phyloP scores from a whole-genome alignment of 2,329 filamentous ascomycete genomes.

The Dissoconium aciculare region DNA sequence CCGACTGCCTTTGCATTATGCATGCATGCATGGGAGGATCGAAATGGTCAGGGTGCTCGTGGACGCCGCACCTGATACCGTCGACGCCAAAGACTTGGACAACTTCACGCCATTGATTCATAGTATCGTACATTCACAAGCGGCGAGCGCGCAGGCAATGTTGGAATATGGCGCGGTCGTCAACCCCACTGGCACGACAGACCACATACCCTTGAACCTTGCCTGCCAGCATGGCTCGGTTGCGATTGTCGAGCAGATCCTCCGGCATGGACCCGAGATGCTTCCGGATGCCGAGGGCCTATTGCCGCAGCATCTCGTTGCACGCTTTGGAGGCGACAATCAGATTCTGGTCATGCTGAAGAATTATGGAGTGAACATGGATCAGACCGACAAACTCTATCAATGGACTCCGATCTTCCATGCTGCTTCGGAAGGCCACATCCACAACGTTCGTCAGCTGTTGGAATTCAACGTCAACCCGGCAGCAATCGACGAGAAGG shows the following conservation, averaged over 20 bases:
- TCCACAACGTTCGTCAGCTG: conserved; percentile 69
- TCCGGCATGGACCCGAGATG: conserved; percentile 66
- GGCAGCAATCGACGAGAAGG: conserved; percentile 78
- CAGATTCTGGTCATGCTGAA: conserved; percentile 66
- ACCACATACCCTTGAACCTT: conserved; percentile 86
- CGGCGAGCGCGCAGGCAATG: conserved; percentile 65
- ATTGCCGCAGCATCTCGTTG: conserved; percentile 93
- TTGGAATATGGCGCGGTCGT: conserved; percentile 68
- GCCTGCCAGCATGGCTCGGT: conserved; percentile 87
- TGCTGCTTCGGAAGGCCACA: conserved; percentile 88
- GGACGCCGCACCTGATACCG: conserved; percentile 47
- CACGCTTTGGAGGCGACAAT: conserved; percentile 70
- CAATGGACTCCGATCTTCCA: conserved; percentile 96
- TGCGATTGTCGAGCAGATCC: conserved; percentile 67
- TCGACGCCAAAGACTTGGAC: conserved; percentile 84
- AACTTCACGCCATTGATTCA: conserved; percentile 95
- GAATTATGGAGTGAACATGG: conserved; percentile 72
- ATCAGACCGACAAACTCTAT: conserved; percentile 90
- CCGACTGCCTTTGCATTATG: conserved; percentile 83
- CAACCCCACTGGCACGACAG: conserved; percentile 69
- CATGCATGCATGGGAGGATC: conserved; percentile 81
- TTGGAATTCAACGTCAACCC: conserved; percentile 65
- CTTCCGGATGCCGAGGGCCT: conserved; percentile 92
- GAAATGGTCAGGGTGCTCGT: conserved; percentile 31
- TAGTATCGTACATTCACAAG: conserved; percentile 75